A percentile compares a stretch with the other conserved stretches of the same genome.
These are phyloP conservation scores for Eutrema heterophyllum DNA, from an alignment of 345 rosid genomes.

Conservation along the genomic window DNA sequence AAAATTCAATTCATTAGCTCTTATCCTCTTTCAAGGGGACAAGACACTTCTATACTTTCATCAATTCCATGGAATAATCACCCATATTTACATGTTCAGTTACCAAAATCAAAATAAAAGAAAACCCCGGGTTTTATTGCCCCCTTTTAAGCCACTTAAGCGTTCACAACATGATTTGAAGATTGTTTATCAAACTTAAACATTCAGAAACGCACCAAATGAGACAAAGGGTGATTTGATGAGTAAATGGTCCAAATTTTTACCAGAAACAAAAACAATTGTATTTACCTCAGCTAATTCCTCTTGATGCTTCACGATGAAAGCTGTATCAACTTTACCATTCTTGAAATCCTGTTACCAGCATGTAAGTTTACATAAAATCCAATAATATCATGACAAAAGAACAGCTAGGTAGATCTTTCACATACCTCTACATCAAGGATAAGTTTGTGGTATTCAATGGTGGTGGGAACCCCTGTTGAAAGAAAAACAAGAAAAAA, in stretches of 20 bases:
- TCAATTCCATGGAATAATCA: neutral
- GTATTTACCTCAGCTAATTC: constrained; percentile 69
- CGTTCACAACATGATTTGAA: neutral
- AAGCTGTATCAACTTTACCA: constrained; percentile 98
- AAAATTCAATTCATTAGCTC: neutral
- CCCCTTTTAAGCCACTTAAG: neutral
- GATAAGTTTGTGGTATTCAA: constrained; percentile 92
- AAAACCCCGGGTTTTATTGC: neutral
- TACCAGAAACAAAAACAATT: neutral
- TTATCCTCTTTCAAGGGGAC: neutral
- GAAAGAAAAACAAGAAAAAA: neutral
- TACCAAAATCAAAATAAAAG: neutral
- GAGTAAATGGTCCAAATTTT: neutral
- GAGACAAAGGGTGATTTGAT: neutral
- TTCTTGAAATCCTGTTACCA: constrained; percentile 79
- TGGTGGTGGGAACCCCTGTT: constrained; percentile 94
- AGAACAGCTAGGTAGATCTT: neutral
- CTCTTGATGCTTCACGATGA: constrained; percentile 90
- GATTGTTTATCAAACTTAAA: neutral
- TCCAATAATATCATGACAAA: neutral
- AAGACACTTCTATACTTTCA: neutral
- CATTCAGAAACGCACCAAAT: neutral
- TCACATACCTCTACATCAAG: constrained; percentile 83
- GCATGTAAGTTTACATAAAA: neutral
- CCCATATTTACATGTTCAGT: neutral